phyloP scores from a whole-genome alignment of 2,329 filamentous ascomycete species.

The Cytospora piceae region DNA sequence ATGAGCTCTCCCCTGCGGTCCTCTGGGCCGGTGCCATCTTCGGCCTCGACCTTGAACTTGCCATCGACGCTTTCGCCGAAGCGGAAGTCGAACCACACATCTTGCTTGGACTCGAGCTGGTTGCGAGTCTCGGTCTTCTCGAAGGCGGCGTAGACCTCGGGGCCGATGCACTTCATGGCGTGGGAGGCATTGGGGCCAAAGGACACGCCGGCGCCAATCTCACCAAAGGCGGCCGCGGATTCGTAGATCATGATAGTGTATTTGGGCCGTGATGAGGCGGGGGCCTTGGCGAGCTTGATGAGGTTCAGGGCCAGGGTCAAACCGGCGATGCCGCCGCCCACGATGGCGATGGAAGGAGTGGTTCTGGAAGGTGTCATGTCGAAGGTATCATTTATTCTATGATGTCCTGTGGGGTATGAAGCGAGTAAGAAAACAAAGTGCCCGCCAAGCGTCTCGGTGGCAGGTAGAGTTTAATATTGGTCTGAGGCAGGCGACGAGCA shows the following conservation, averaged over 20 bases:
- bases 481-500: not conserved
- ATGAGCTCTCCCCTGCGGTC: constrained; percentile 29
- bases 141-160: constrained; percentile 36
- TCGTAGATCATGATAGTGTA: constrained; percentile 54
- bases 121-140: constrained; percentile 37
- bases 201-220: constrained; percentile 62
- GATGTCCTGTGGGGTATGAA: not conserved
- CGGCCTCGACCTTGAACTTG: constrained; percentile 27
- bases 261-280: constrained; percentile 8
- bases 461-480: not conserved
- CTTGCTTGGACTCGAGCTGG: constrained; percentile 31
- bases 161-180: constrained; percentile 37
- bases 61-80: constrained; percentile 33
- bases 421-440: not conserved
- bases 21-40: constrained; percentile 13
- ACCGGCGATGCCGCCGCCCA: constrained; percentile 63
- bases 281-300: constrained; percentile 36
- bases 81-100: constrained; percentile 38
- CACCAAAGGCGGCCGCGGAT: constrained; percentile 55
- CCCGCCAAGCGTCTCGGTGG: not conserved
- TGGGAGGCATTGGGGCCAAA: constrained; percentile 53
- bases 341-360: constrained; percentile 50
- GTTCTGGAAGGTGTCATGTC: constrained; percentile 1
- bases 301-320: constrained; percentile 51
- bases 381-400: not conserved